Evolutionary conservation across 2,329 filamentous ascomycete genomes (phyloP).

Genomic region (Exophiala alcalophila): DNA sequence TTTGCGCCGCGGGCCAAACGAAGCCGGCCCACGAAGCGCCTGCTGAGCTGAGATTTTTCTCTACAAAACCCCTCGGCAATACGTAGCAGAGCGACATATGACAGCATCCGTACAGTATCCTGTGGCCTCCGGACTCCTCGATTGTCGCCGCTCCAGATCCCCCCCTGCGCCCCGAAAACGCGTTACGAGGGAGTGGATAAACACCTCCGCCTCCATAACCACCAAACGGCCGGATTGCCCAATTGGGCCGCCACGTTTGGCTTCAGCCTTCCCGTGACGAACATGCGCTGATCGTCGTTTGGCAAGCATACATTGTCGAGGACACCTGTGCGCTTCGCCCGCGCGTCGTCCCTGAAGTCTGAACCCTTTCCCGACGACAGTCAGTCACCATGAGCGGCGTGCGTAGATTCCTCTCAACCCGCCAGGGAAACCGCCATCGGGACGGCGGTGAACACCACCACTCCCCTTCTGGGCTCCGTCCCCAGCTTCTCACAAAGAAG

Average conservation of each 20-base stretch:
- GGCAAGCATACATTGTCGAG: too few species aligned
- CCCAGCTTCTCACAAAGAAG: slow-evolving; percentile 12
- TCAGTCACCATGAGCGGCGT: slow-evolving; percentile 44
- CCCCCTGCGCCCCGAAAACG: too few species aligned
- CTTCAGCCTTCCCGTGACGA: neutral
- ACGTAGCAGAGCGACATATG: slow-evolving; percentile 6
- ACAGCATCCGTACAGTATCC: slow-evolving; percentile 3
- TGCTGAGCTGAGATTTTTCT: slow-evolving; percentile 16
- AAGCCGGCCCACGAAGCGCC: slow-evolving; percentile 1
- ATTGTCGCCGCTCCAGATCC: too few species aligned
- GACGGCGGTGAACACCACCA: slow-evolving; percentile 12
- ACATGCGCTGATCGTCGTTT: too few species aligned
- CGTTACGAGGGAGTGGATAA: too few species aligned
- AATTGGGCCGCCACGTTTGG: neutral
- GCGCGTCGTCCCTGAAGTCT: too few species aligned
- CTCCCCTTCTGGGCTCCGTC: slow-evolving; percentile 6
- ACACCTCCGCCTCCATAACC: too few species aligned
- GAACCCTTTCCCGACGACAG: too few species aligned
- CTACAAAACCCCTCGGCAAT: slow-evolving; percentile 11
- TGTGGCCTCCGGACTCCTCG: slow-evolving; percentile 4
- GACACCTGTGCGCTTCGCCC: too few species aligned
- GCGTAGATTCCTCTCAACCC: slow-evolving; percentile 41
- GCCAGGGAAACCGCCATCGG: slow-evolving; percentile 36
- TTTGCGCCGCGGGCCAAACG: slow-evolving; percentile 2
- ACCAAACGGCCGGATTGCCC: neutral